Percentiles rank a stretch among this genome's conserved stretches.
Conservation (phyloP, 106 monocot genomes). For the Platanthera guangdongensis region DNA sequence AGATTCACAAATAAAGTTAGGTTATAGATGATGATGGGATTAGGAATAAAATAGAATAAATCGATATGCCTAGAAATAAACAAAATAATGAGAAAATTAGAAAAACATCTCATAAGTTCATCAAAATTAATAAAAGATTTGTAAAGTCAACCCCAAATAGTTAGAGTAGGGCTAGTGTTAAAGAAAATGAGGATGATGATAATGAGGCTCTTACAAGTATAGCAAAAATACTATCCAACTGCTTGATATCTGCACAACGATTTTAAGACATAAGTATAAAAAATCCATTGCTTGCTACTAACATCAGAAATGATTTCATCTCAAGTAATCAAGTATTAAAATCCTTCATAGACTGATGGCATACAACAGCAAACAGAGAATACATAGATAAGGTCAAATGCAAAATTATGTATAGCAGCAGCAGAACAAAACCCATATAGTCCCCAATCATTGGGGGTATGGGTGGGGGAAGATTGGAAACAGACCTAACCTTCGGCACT, state of each 20-base stretch:
- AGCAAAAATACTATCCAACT: neutral
- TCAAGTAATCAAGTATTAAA: no score
- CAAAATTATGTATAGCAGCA: neutral
- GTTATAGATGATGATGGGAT: neutral
- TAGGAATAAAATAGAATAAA: neutral
- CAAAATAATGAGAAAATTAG: neutral
- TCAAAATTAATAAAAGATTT: neutral
- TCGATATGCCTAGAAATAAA: neutral
- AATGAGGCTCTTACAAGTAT: neutral
- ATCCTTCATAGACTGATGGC: no score
- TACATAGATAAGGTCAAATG: no score
- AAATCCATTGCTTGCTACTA: no score
- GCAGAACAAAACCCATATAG: no score
- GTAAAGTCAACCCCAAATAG: neutral
- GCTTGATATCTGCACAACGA: no score
- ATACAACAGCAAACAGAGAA: no score
- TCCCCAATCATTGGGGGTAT: no score
- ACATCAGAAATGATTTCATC: no score
- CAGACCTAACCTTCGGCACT: no score
- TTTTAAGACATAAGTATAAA: no score
- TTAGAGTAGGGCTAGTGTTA: neutral
- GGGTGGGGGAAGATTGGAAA: no score
- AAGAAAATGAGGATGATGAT: neutral
- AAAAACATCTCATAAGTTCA: neutral
- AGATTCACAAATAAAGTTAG: neutral